Percentiles rank a stretch among this genome's conserved stretches.
These are phyloP conservation scores for Pseudopithomyces maydicus DNA, from an alignment of 2,329 filamentous ascomycete genomes.

Conservation along the genomic window DNA sequence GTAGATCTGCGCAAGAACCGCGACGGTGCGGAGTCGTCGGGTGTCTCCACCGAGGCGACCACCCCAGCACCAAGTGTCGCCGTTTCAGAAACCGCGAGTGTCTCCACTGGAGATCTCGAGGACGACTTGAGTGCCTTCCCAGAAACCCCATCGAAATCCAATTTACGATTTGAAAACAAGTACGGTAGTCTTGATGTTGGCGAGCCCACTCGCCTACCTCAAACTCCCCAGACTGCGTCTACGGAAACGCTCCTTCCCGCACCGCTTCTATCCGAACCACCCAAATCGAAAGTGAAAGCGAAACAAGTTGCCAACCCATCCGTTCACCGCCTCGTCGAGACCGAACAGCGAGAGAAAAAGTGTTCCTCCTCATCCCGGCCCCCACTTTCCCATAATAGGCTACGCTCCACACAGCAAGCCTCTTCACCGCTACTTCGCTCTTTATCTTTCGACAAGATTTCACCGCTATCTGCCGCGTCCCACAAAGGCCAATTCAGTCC, in stretches of 20 bases:
- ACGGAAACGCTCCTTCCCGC: conserved; percentile 32
- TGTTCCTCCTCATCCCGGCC: conserved; percentile 27
- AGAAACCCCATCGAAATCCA: conserved; percentile 30
- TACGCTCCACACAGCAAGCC: conserved; percentile 38
- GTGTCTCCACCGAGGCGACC: conserved; percentile 57
- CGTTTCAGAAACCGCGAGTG: conserved; percentile 60
- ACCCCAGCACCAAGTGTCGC: conserved; percentile 59
- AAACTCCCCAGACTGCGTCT: conserved; percentile 13
- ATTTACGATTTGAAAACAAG: conserved; percentile 27
- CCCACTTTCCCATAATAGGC: conserved; percentile 33
- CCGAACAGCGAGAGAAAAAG: conserved; percentile 16
- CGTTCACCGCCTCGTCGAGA: conserved; percentile 5
- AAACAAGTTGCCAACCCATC: conserved; percentile 24
- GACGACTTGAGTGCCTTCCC: conserved; percentile 41
- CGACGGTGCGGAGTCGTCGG: conserved; percentile 53
- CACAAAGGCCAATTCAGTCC: conserved; percentile 25
- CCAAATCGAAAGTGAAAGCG: conserved; percentile 24
- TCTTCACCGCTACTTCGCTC: conserved; percentile 44
- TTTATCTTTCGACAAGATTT: conserved; percentile 38
- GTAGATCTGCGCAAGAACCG: conserved; percentile 76
- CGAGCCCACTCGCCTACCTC: conserved; percentile 27
- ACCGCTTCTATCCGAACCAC: conserved; percentile 31
- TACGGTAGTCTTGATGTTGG: conserved; percentile 31
- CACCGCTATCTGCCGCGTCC: conserved; percentile 24
- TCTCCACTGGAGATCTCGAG: conserved; percentile 40